phyloP scores from a whole-genome alignment of 164 flowering plant genomes.

The Chimonanthus praecox region DNA sequence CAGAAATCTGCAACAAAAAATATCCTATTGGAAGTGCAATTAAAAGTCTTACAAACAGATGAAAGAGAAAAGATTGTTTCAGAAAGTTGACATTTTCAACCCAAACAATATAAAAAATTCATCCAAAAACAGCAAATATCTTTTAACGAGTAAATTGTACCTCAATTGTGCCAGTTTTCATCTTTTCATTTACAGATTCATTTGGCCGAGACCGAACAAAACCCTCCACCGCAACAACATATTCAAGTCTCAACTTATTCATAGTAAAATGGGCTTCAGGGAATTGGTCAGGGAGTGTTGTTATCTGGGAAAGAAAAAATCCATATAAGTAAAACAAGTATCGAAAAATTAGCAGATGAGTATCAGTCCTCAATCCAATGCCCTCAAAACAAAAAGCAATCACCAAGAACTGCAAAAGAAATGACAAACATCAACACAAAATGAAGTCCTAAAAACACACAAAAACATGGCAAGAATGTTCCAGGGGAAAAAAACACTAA shows the following conservation, averaged over 20 bases:
- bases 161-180: slow-evolving; percentile 89
- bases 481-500: no score
- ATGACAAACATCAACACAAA: background rate
- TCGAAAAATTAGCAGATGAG: background rate
- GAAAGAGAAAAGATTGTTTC: background rate
- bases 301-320: slow-evolving; percentile 34
- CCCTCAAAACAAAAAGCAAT: background rate
- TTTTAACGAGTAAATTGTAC: slow-evolving; percentile 21
- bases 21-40: background rate
- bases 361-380: background rate
- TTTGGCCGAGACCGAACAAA: slow-evolving; percentile 64
- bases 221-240: slow-evolving; percentile 83
- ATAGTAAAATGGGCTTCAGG: slow-evolving; percentile 67
- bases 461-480: background rate
- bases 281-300: slow-evolving; percentile 74
- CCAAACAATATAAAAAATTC: background rate
- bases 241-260: slow-evolving; percentile 77
- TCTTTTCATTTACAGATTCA: slow-evolving; percentile 71
- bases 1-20: background rate
- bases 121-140: background rate
- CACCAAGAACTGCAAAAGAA: background rate
- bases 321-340: background rate
- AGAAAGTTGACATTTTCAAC: background rate
- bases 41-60: background rate
- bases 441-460: background rate